Percentiles rank a stretch among this genome's conserved stretches.
These are phyloP conservation scores for Tulasnella calospora DNA, from an alignment of 768 basidiomycete genomes.

Conservation along the genomic window DNA sequence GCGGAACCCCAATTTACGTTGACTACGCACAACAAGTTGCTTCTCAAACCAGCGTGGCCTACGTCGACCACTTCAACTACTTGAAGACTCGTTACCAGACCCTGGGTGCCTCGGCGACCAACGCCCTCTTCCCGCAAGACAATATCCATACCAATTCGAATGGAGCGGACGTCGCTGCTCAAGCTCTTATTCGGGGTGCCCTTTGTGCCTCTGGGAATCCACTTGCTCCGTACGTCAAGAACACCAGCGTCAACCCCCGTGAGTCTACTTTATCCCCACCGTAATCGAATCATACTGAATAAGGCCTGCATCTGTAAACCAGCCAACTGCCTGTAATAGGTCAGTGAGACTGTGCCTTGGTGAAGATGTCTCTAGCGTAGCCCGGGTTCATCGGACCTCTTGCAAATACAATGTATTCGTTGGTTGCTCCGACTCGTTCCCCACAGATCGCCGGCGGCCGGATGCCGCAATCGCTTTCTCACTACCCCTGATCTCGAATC, in stretches of 20 bases:
- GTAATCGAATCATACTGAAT: background rate
- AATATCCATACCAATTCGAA: constrained; percentile 1
- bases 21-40: constrained; percentile 3
- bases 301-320: background rate
- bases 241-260: background rate
- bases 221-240: constrained; percentile 3
- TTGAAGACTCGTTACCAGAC: background rate
- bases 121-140: constrained; percentile 12
- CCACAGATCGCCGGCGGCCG: background rate
- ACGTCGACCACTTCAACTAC: background rate
- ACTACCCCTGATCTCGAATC: background rate
- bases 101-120: background rate
- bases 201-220: background rate
- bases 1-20: constrained; percentile 6
- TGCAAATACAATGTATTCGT: background rate
- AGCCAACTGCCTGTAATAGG: background rate
- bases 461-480: background rate
- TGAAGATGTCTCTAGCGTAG: background rate
- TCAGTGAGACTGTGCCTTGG: background rate
- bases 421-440: background rate
- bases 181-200: background rate
- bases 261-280: background rate
- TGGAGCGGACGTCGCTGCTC: background rate
- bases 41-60: background rate
- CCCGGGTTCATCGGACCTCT: background rate